These are phyloP conservation scores for Trypanosoma mega DNA, from an alignment of 208 protist species.

Conservation along the genomic window DNA sequence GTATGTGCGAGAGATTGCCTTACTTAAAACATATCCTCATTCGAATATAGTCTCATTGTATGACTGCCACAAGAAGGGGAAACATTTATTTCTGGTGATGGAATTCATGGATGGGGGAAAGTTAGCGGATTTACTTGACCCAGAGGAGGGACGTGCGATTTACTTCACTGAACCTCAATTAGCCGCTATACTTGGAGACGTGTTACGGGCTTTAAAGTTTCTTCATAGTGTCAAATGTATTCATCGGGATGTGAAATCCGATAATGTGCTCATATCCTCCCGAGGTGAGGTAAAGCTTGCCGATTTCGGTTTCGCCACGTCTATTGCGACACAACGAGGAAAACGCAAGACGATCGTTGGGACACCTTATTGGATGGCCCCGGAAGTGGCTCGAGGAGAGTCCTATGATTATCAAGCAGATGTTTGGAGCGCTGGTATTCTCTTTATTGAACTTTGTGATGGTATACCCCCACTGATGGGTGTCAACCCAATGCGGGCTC, in stretches of 20 bases:
- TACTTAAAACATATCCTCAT: slow-evolving; percentile 31
- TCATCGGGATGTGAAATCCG: slow-evolving; percentile 48
- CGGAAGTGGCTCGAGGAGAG: slow-evolving; percentile 52
- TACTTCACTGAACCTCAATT: slow-evolving; percentile 47
- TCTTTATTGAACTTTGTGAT: slow-evolving; percentile 54
- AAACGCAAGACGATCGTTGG: slow-evolving; percentile 54
- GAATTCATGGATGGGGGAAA: slow-evolving; percentile 58
- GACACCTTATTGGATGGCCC: slow-evolving; percentile 77
- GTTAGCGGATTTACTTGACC: slow-evolving; percentile 45
- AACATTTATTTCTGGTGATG: slow-evolving; percentile 59
- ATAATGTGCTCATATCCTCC: slow-evolving; percentile 38
- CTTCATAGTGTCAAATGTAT: slow-evolving; percentile 43
- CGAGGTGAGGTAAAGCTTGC: slow-evolving; percentile 40
- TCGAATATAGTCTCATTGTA: slow-evolving; percentile 54
- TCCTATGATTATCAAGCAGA: slow-evolving; percentile 46
- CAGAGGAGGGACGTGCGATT: slow-evolving; percentile 6
- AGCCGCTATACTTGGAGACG: slow-evolving; percentile 27
- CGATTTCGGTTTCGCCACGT: slow-evolving; percentile 46
- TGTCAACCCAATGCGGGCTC: slow-evolving; percentile 25
- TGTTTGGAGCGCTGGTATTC: slow-evolving; percentile 72
- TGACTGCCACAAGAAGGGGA: slow-evolving; percentile 31
- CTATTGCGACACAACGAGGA: slow-evolving; percentile 46
- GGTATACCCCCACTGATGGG: slow-evolving; percentile 42
- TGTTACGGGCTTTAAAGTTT: slow-evolving; percentile 39
- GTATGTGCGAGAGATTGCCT: slow-evolving; percentile 43